Base-by-base conservation (phyloP, 129 eudicot genomes). In the Glebionis coronaria region DNA sequence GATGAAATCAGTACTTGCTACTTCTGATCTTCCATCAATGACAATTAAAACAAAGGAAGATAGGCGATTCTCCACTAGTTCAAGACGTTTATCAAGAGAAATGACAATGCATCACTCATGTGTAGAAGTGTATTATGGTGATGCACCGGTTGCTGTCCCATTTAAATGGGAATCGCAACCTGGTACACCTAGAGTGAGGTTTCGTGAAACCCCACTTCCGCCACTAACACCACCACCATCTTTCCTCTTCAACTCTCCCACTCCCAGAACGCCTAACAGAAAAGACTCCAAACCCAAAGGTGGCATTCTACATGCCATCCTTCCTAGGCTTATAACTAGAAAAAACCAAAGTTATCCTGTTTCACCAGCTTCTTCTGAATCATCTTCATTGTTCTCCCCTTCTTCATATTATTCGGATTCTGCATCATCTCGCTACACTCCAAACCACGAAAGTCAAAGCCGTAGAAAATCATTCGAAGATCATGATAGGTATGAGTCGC, bases 81-180 rank as follows among this genome's bases (percentile, higher is more conserved):
- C 81, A n/a, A 71, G 63, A 35, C 77, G 65, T n/a, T 19, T 65
- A 59, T 69, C 80, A 31, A 50, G 52, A 44, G 71, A 83, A 10
- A 67, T 57, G 56, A 14, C 88, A 13, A 7, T 58, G 3, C 67
- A 66, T 8, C 69, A 65, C 31, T 64, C 80, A 1, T 69, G 67
- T 9, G 6, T 23, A 5, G 85, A 81, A 68, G 89, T 80, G 54
- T 84, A 84, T 28, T 80, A 84, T 45, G 78, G 76, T 28, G 77
- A 75, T 71, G 71, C 77, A 20, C 63, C 85, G 3, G 83, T 78
- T 73, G 73, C 71, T 28, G 50, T 84, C 40, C 89, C 89, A 35
- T 84, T 84, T 67, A 67, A 54, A 63, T 84, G 89, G 89, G 89
- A 84, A 80, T 80, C 89, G 6, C 89, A 78, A 66, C 89, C 89